phyloP scores from a whole-genome alignment of 73 alveolate species.

The Paramecium sexaurelia region DNA sequence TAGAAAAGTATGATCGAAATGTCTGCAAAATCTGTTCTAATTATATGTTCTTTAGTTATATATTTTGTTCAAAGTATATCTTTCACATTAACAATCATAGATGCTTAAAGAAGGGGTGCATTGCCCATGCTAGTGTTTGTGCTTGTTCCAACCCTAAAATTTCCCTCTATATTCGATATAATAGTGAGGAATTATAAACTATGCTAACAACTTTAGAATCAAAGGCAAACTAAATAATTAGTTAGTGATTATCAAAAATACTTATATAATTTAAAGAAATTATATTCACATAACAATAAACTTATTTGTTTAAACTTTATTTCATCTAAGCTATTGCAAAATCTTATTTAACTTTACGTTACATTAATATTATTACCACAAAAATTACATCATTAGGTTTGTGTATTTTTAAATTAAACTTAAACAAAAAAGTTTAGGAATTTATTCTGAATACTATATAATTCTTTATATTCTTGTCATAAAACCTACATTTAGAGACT shows the following conservation, averaged over 20 bases:
- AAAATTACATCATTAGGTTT: too few species aligned
- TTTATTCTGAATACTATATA: too few species aligned
- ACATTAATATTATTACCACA: too few species aligned
- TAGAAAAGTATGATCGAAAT: conserved; percentile 60
- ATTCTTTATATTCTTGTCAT: too few species aligned
- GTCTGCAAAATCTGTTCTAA: conserved; percentile 59
- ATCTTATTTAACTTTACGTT: too few species aligned
- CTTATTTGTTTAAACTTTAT: too few species aligned
- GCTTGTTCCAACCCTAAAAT: conserved; percentile 39
- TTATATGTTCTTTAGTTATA: not conserved
- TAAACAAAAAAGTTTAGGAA: not conserved
- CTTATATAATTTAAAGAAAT: not conserved
- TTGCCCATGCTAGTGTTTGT: conserved; percentile 31
- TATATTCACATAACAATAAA: not conserved
- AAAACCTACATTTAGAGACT: too few species aligned
- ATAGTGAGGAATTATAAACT: conserved; percentile 9
- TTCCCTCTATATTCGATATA: conserved; percentile 40
- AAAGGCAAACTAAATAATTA: not conserved
- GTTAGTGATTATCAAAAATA: not conserved
- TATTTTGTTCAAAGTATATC: not conserved
- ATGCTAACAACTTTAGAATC: not conserved
- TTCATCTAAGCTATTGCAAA: not conserved
- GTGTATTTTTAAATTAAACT: too few species aligned
- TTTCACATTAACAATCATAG: not conserved
- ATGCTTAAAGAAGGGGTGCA: conserved; percentile 62